Percentiles rank a stretch among this genome's conserved stretches.
These are phyloP conservation scores for Heritiera littoralis DNA, from an alignment of 345 rosid genomes.

Conservation along the genomic window DNA sequence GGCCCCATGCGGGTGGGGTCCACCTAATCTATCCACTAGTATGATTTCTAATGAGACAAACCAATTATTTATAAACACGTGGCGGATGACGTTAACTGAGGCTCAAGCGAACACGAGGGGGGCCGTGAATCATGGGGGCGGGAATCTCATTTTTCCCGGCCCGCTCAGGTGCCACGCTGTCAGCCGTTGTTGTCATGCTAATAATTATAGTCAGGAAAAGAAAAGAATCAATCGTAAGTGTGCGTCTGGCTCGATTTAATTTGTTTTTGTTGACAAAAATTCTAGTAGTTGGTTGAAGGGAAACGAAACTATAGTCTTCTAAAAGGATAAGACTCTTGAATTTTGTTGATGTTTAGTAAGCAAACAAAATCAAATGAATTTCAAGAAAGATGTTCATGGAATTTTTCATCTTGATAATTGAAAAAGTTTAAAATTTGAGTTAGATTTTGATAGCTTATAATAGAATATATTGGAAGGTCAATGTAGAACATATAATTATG, in stretches of 20 bases:
- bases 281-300: background rate
- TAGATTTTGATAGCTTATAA: no score
- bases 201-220: background rate
- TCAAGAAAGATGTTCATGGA: no score
- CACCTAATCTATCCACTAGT: constrained; percentile 20
- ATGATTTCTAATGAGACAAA: constrained; percentile 25
- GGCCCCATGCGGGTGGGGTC: constrained; percentile 21
- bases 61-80: constrained; percentile 24
- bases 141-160: constrained; percentile 11
- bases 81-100: constrained; percentile 12
- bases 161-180: constrained; percentile 29
- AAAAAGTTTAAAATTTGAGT: no score
- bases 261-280: background rate
- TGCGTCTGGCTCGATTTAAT: background rate
- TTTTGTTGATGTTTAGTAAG: no score
- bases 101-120: background rate
- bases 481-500: no score
- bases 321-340: background rate
- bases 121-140: background rate
- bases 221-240: background rate
- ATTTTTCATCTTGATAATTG: no score
- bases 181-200: constrained; percentile 29
- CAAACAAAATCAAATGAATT: no score
- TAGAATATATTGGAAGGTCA: no score
- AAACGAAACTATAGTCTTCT: background rate